A percentile compares a stretch with the other conserved stretches of the same genome.
phyloP scores from a whole-genome alignment of 2,329 filamentous ascomycete genomes.

The Pseudomassariella vexata region DNA sequence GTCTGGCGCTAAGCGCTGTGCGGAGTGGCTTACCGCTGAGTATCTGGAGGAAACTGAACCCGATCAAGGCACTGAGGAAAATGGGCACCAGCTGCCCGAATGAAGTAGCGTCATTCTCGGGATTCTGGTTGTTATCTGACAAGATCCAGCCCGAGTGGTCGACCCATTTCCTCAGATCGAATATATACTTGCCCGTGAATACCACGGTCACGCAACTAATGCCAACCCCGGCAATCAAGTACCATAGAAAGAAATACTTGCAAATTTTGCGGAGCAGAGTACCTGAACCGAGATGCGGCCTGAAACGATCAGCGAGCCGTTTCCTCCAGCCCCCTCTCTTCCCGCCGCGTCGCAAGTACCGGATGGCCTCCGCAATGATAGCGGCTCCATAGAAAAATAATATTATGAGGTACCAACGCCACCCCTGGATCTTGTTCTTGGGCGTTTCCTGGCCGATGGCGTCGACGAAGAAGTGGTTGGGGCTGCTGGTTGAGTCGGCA shows the following conservation, averaged over 20 bases:
- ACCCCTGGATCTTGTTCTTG: conserved; percentile 17
- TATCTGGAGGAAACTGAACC: conserved; percentile 25
- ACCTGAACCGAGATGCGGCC: conserved; percentile 4
- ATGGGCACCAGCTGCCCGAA: conserved; percentile 31
- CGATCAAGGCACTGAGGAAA: conserved; percentile 20
- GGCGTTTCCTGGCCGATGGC: conserved; percentile 11
- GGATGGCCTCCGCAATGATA: conserved; percentile 15
- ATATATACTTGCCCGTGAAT: conserved; percentile 18
- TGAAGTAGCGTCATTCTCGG: conserved; percentile 24
- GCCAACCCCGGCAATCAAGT: conserved; percentile 16
- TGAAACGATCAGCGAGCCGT: conserved; percentile 5
- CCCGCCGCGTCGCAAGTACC: conserved; percentile 14
- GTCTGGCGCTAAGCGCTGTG: background rate
- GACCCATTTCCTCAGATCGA: conserved; percentile 21
- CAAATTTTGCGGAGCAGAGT: conserved; percentile 8
- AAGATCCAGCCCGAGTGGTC: conserved; percentile 17
- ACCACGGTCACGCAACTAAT: conserved; percentile 16
- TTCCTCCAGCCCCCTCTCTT: conserved; percentile 12
- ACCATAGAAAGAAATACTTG: conserved; percentile 12
- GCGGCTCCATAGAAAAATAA: conserved; percentile 18
- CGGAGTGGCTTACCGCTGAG: conserved; percentile 16
- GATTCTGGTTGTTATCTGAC: conserved; percentile 12
- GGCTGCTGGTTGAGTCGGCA: conserved; percentile 9
- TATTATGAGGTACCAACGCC: conserved; percentile 17
- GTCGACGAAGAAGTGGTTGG: conserved; percentile 11